Evolutionary conservation across 306 rosid species (phyloP).

Genomic region (Fagus crenata): DNA sequence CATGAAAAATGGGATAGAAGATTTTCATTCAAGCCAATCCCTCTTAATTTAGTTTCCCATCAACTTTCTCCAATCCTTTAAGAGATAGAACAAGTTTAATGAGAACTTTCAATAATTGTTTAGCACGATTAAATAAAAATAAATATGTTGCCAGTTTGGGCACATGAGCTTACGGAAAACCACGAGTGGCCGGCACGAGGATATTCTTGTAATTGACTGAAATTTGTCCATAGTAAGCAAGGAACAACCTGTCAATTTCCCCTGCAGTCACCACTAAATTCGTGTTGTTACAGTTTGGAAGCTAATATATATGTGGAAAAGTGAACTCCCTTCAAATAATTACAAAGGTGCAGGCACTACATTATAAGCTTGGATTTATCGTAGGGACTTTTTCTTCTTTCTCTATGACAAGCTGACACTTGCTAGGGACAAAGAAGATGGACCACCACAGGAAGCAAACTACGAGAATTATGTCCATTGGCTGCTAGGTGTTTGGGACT

Average conservation of each 20-base stretch:
- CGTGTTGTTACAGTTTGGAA: too few species aligned
- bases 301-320: too few species aligned
- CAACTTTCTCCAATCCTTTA: not conserved
- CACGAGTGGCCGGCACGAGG: constrained; percentile 14
- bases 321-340: too few species aligned
- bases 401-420: not conserved
- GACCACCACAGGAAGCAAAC: not conserved
- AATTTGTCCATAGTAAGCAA: constrained; percentile 10
- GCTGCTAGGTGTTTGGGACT: too few species aligned
- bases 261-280: not conserved
- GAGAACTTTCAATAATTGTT: not conserved
- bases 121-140: too few species aligned
- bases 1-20: too few species aligned
- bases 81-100: not conserved
- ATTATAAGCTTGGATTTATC: not conserved
- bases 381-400: not conserved
- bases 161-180: constrained; percentile 6
- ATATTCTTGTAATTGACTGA: constrained; percentile 2
- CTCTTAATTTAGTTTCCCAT: not conserved
- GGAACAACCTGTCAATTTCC: not conserved
- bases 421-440: not conserved
- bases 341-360: not conserved
- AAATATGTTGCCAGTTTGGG: not conserved
- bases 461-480: not conserved
- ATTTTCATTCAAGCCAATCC: too few species aligned